Conservation (phyloP, 768 basidiomycete genomes). For the Thelephora ganbajun region DNA sequence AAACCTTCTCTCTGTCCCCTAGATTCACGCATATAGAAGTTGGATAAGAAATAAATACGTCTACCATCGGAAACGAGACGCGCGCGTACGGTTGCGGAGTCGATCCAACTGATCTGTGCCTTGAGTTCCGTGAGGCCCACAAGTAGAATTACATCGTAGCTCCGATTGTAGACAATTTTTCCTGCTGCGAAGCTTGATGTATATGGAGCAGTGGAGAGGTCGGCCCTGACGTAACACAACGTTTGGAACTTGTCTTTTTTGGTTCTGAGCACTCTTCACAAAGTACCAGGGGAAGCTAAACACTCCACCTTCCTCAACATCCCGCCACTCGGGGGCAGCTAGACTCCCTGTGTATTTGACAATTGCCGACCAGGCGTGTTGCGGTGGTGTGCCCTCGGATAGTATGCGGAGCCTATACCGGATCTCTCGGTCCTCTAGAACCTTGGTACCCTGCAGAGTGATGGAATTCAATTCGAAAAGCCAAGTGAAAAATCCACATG, state of each 20-base stretch:
- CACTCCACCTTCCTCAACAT: constrained; percentile 18
- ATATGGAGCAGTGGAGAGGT: constrained; percentile 14
- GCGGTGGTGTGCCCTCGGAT: no score
- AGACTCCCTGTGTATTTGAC: constrained; percentile 18
- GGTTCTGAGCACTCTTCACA: no score
- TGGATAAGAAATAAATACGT: no score
- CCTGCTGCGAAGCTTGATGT: background rate
- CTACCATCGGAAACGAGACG: no score
- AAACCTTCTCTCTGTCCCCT: no score
- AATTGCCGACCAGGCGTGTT: constrained; percentile 13
- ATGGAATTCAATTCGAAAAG: no score
- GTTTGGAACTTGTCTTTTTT: constrained; percentile 20
- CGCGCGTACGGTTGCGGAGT: no score
- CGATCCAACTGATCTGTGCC: constrained; percentile 30
- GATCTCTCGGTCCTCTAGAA: constrained; percentile 30
- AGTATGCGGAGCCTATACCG: constrained; percentile 14
- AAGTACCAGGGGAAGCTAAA: no score
- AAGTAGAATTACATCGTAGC: constrained; percentile 26
- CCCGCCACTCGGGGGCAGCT: constrained; percentile 18
- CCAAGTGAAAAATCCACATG: no score
- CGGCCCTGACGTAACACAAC: constrained; percentile 21
- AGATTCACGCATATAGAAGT: no score
- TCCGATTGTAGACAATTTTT: constrained; percentile 13
- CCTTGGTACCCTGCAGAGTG: constrained; percentile 25
- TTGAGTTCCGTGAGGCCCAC: constrained; percentile 32